Evolutionary conservation across 1,139 yeast species (phyloP), one percentile per base, ranked within the genome.

Genomic region (Hemisphaericaspora lyxosophila): DNA sequence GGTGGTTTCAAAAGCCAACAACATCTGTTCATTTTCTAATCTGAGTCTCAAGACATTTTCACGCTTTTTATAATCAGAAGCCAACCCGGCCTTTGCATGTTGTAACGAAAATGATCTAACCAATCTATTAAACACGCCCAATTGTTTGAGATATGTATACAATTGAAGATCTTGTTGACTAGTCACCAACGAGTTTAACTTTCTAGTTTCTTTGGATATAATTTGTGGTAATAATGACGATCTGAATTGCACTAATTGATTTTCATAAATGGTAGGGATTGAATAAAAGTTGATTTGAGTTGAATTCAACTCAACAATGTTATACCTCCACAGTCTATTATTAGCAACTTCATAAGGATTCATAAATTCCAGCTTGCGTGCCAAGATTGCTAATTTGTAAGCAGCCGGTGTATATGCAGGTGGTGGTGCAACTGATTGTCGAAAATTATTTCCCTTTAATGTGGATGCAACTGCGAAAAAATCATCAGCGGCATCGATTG

Each of bases 271-370:
- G 28, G 53, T 52, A 1, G 76, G 75, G 4, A 71, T 58, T 7
- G 50, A 45, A 54, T 84, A 84, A 37, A 85, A 67, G 56, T 84
- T 85, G 26, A 85, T 55, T 59, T 85, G 92, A 1, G 92, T 85
- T 2, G 87, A 80, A 59, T 85, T 85, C 25, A 85, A 60, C 52
- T 85, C 92, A 61, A 83, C 64, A 6, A 85, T 65, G 23, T 70
- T 67, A 36, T 72, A 67, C 50, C 69, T 78, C 92, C 92, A 84
- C n/a, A 75, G 70, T 46, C 88, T 60, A 7, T 70, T 58, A 1
- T 79, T 70, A 0, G 86, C 71, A 4, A 79, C 69, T 48, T 82
- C 86, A 51, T 75, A 80, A 0, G 90, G 90, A 4, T 81, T 73
- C 0, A 75, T 44, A 84, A 85, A 82, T 54, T 84, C 92, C 24